phyloP scores from a whole-genome alignment of 2,329 filamentous ascomycete species.

The Penicillium paneum region DNA sequence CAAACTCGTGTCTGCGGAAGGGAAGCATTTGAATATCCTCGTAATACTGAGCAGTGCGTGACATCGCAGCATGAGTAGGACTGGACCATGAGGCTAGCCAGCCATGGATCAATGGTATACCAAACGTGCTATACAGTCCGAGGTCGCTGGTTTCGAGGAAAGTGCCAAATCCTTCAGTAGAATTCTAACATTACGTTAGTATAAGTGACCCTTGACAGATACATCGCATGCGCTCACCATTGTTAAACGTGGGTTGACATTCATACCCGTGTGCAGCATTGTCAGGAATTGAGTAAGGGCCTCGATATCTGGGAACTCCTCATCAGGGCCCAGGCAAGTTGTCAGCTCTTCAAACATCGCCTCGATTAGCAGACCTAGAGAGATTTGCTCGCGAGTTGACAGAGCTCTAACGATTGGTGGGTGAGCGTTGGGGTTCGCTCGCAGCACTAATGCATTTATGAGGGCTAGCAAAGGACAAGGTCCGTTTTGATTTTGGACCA shows the following conservation, averaged over 20 bases:
- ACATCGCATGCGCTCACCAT: conserved; percentile 42
- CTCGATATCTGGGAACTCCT: conserved; percentile 75
- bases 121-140: conserved; percentile 85
- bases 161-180: conserved; percentile 55
- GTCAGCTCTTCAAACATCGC: conserved; percentile 92
- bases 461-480: conserved; percentile 90
- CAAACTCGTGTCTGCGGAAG: conserved; percentile 84
- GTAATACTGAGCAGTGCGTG: conserved; percentile 74
- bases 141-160: conserved; percentile 89
- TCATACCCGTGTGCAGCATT: conserved; percentile 92
- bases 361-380: conserved; percentile 77
- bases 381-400: conserved; percentile 79
- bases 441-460: conserved; percentile 86
- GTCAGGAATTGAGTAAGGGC: conserved; percentile 86
- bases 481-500: conserved; percentile 91
- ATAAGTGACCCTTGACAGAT: neutral
- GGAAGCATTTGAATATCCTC: conserved; percentile 89
- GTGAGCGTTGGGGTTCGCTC: conserved; percentile 64
- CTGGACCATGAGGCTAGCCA: conserved; percentile 74
- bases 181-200: conserved; percentile 25
- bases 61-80: conserved; percentile 65
- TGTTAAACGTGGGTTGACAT: conserved; percentile 89
- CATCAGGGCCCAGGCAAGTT: conserved; percentile 66
- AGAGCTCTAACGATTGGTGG: conserved; percentile 76
- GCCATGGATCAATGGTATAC: conserved; percentile 83